These are phyloP conservation scores for Linum usitatissimum DNA, from an alignment of 345 rosid species.

Conservation along the genomic window DNA sequence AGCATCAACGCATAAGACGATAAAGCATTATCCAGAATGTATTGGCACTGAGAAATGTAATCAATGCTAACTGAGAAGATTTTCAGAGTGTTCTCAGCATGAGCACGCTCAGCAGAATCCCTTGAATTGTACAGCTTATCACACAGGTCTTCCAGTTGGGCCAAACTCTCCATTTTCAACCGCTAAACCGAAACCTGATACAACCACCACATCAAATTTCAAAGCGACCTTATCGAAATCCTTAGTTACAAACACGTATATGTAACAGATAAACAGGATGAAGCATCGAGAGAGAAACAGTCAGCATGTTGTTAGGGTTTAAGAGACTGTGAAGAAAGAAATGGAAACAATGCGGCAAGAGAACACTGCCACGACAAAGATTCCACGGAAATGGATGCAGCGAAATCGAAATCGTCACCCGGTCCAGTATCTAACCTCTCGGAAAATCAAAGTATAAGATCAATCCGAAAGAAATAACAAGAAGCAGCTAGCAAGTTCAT, in stretches of 20 bases:
- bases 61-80: slow-evolving; percentile 81
- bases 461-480: background rate
- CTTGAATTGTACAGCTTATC: slow-evolving; percentile 93
- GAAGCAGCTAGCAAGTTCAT: background rate
- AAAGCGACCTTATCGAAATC: background rate
- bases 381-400: background rate
- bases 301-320: background rate
- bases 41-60: slow-evolving; percentile 91
- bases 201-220: background rate
- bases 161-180: slow-evolving; percentile 81
- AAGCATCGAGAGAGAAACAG: background rate
- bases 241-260: background rate
- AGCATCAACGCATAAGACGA: slow-evolving; percentile 98
- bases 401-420: background rate
- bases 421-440: background rate
- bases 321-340: background rate
- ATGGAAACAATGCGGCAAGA: background rate
- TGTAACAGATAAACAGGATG: background rate
- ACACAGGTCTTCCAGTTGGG: slow-evolving; percentile 91
- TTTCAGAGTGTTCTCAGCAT: slow-evolving; percentile 85
- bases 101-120: slow-evolving; percentile 83
- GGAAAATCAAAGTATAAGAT: background rate
- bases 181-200: slow-evolving; percentile 18
- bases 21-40: slow-evolving; percentile 89
- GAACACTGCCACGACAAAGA: background rate